Evolutionary conservation across 805 yeast species (phyloP), one percentile per base, ranked within the genome.

Genomic region (Schizosaccharomyces cryophilus): DNA sequence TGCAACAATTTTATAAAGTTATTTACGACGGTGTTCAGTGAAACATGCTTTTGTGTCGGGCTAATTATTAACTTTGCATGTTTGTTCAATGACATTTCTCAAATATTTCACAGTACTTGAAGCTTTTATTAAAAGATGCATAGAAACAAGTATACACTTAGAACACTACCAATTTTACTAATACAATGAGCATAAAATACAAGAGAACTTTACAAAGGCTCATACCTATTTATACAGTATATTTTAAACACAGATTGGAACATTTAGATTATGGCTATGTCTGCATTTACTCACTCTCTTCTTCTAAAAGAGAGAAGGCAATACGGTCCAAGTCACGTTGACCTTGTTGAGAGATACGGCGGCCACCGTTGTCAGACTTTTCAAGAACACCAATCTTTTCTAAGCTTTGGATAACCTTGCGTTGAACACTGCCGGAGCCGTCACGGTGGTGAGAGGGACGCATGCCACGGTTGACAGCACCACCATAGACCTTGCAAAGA

Each of bases 341-440:
- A 77, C 99, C 99, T 80, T 88, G 86, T 76, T 87, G 96, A 67
- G 96, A 85, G 83, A 93, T 87, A 79, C 89, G 87, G 84, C 98
- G 93, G 78, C 98, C 98, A 77, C 96, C 96, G 80, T 87, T 87
- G 78, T 88, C 86, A 75, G 95, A 83, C 76, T 85, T 80, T 81
- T 90, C 98, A 71, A 93, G 80, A 70, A 93, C 87, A 77, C 97
- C 97, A 68, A 93, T 85, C 82, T 90, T 89, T 83, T 89, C 96
- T 74, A 93, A 86, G 73, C 97, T 83, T 80, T 93, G 98, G 74
- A 93, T 81, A 70, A 86, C 96, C 79, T 78, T 89, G 85, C 98
- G 88, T 96, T 93, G 93, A 75, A 93, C 81, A 70, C 97, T 89
- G 77, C 98, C 98, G 64, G 98, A 93, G 76, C 97, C 96, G 74